These are phyloP conservation scores for Suillus sp. DNA, from an alignment of 768 basidiomycete species.

Conservation along the genomic window DNA sequence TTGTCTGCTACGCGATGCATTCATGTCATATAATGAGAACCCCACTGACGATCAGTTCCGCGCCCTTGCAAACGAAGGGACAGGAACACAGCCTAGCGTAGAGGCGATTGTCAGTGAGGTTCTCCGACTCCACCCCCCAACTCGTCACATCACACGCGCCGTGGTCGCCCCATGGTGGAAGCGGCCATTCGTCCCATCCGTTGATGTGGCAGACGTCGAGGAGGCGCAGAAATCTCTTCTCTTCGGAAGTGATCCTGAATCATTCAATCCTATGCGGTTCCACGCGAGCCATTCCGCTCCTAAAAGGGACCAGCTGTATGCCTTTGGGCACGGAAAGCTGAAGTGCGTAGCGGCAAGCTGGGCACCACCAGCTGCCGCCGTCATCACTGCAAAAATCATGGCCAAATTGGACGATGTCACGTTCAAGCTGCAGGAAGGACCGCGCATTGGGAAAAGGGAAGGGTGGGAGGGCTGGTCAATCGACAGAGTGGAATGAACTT, in stretches of 20 bases:
- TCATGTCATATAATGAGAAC: slow-evolving; percentile 32
- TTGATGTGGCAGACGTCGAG: slow-evolving; percentile 27
- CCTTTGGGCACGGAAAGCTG: slow-evolving; percentile 48
- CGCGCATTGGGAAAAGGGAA: slow-evolving; percentile 37
- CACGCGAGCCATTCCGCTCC: slow-evolving; percentile 26
- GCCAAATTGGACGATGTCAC: slow-evolving; percentile 26
- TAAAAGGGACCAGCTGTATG: slow-evolving; percentile 33
- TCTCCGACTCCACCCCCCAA: slow-evolving; percentile 54
- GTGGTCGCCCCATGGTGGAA: slow-evolving; percentile 10
- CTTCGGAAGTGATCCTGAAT: slow-evolving; percentile 37
- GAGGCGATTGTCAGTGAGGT: slow-evolving; percentile 44
- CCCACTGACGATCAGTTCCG: slow-evolving; percentile 36
- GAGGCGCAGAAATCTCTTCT: slow-evolving; percentile 32
- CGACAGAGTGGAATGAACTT: background rate
- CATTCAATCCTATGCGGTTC: slow-evolving; percentile 42
- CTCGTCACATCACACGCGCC: slow-evolving; percentile 45
- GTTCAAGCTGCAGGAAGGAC: slow-evolving; percentile 32
- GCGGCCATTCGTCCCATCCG: slow-evolving; percentile 13
- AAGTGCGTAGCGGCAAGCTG: slow-evolving; percentile 48
- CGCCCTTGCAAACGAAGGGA: slow-evolving; percentile 6
- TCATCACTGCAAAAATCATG: slow-evolving; percentile 44
- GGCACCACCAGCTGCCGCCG: slow-evolving; percentile 52
- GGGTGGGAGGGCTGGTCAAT: slow-evolving; percentile 46
- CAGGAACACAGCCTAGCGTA: slow-evolving; percentile 30
- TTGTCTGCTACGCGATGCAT: slow-evolving; percentile 19